phyloP scores from a whole-genome alignment of 2,329 filamentous ascomycete genomes.

The Colletotrichum falcatum region DNA sequence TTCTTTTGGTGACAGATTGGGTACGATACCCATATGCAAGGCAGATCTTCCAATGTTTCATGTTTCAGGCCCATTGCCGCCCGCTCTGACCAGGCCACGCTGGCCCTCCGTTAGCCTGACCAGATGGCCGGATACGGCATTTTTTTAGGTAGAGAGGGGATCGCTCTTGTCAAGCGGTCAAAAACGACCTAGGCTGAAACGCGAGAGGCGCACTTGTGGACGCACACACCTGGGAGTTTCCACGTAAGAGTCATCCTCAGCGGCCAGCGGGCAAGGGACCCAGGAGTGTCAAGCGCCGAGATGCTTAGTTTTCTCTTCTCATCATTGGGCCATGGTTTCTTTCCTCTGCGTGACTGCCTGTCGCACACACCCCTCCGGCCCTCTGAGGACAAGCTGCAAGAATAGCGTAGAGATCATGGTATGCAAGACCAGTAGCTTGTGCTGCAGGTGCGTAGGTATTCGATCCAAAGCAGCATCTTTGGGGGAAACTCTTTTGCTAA shows the following conservation, averaged over 20 bases:
- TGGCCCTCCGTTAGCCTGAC: conserved; percentile 31
- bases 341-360: conserved; percentile 24
- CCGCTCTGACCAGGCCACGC: conserved; percentile 37
- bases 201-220: neutral
- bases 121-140: conserved; percentile 35
- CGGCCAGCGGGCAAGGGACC: neutral
- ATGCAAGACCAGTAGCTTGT: conserved; percentile 24
- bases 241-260: conserved; percentile 9
- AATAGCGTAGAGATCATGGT: neutral
- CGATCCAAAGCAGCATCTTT: conserved; percentile 20
- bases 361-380: neutral
- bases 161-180: conserved; percentile 18
- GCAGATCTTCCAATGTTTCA: conserved; percentile 39
- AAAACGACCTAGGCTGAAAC: conserved; percentile 31
- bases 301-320: neutral
- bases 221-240: conserved; percentile 21
- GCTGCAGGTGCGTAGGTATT: conserved; percentile 18
- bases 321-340: conserved; percentile 21
- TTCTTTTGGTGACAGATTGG: no score
- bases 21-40: conserved; percentile 33
- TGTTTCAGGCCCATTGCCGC: conserved; percentile 37
- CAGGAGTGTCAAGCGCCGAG: conserved; percentile 7
- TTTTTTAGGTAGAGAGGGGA: neutral
- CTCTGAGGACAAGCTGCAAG: conserved; percentile 17
- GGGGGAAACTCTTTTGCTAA: neutral